phyloP scores from a whole-genome alignment of 441 rosid species.

The Corymbia calophylla region DNA sequence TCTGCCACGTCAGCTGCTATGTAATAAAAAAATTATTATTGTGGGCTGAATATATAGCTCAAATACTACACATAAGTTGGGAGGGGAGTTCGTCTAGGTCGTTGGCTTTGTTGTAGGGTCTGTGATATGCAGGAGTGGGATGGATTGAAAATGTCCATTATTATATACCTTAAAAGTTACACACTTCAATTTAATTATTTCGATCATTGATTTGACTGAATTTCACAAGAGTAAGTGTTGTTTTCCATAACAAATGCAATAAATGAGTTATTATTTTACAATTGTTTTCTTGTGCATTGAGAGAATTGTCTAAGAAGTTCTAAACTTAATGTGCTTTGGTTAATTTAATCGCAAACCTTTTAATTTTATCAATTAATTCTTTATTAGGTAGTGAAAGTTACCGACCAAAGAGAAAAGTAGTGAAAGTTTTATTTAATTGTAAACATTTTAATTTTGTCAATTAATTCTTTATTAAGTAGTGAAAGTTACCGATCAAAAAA shows the following conservation, averaged over 20 bases:
- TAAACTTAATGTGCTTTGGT: too few species aligned
- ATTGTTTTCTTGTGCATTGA: neutral
- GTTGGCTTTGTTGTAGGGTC: neutral
- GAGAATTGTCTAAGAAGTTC: too few species aligned
- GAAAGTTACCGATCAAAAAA: too few species aligned
- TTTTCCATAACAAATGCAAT: neutral
- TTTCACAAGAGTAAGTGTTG: neutral
- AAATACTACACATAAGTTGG: neutral
- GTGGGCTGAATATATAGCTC: neutral
- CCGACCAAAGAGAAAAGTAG: too few species aligned
- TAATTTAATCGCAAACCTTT: neutral
- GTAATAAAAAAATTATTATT: too few species aligned
- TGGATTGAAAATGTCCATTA: neutral
- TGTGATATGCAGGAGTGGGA: neutral
- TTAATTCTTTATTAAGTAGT: neutral
- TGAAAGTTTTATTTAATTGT: too few species aligned
- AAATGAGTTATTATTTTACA: neutral
- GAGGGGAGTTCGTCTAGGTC: neutral
- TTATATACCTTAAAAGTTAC: neutral
- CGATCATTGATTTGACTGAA: neutral
- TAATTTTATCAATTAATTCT: neutral
- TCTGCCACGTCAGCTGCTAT: neutral
- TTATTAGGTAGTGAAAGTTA: too few species aligned
- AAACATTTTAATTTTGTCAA: neutral
- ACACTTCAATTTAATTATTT: neutral